Evolutionary conservation across 148 eudicot species (phyloP), one percentile per base, ranked within the genome.

Genomic region (Rhododendron griersonianum): DNA sequence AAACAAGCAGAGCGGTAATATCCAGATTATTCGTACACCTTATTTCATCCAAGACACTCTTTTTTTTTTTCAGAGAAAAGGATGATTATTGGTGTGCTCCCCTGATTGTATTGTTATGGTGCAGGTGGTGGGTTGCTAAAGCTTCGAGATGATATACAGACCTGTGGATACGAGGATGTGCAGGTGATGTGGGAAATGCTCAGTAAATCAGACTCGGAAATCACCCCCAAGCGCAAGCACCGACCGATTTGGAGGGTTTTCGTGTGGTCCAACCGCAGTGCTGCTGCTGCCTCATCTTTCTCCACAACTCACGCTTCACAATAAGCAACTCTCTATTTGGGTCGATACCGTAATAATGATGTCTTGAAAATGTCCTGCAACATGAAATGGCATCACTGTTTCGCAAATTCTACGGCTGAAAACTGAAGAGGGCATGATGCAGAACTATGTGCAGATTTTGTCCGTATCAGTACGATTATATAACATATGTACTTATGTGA

Each of bases 181-280:
- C 92, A 93, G 83, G 91, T 93, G 45, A 93, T 91, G 95, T 93
- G 95, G 95, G 94, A 92, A 57, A 91, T 93, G 92, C 88, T 93
- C 74, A 91, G 89, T 74, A 87, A 84, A 87, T 89, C 92, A 35
- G 95, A 92, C 82, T 84, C 91, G 23, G 88, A 89, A 41, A 78
- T 39, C 78, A 39, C 50, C 30, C 74, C 87, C 16, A 91, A 88
- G 87, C 89, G 89, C 33, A 91, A 88, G 73, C 85, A 53, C 5
- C 75, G 91, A 30, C 88, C 91, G 37, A 86, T 90, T 55, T 87
- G 89, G 91, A 91, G 90, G 81, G 81, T 87, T 71, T 88, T 90
- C 19, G 50, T 86, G 47, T 85, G 93, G 88, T 83, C 83, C 35
- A 87, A 75, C 74, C 89, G 86, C 23, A 48, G 80, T 25, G 48